Percentiles rank a stretch among this genome's conserved stretches.
These are phyloP conservation scores for Haplosporangium sp. DNA, from an alignment of 371 early-diverging fungal genomes.

Conservation along the genomic window DNA sequence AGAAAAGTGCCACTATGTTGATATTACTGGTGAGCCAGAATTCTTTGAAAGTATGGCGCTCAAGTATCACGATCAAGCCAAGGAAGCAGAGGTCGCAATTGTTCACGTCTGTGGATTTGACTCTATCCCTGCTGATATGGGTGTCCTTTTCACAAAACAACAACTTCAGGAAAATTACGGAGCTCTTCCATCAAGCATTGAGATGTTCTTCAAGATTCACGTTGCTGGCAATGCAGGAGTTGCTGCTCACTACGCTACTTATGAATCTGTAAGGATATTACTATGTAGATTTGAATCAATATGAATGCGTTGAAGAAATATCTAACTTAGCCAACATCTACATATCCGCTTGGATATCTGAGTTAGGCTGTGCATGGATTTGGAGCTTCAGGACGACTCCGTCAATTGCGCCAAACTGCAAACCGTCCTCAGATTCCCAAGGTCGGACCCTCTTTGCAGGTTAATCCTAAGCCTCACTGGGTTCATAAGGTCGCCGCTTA, in stretches of 20 bases:
- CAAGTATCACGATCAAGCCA: conserved; percentile 80
- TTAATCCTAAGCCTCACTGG: conserved; percentile 58
- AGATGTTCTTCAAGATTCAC: conserved; percentile 71
- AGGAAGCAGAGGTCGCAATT: conserved; percentile 71
- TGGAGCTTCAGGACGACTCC: conserved; percentile 62
- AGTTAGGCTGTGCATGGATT: conserved; percentile 66
- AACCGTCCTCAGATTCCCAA: conserved; percentile 61
- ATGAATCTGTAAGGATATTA: conserved; percentile 63
- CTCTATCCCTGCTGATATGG: conserved; percentile 73
- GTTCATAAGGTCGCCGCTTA: conserved; percentile 65
- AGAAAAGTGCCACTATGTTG: conserved; percentile 86
- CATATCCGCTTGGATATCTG: neutral
- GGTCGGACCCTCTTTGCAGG: conserved; percentile 58
- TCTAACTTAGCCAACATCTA: neutral
- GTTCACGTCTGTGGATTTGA: conserved; percentile 94
- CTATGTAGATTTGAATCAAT: neutral
- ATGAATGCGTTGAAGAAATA: too few species aligned
- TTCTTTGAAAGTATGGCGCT: conserved; percentile 83
- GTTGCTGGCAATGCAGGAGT: conserved; percentile 64
- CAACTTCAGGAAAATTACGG: conserved; percentile 56
- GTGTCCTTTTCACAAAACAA: conserved; percentile 67
- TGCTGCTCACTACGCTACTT: conserved; percentile 69
- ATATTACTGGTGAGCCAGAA: conserved; percentile 83
- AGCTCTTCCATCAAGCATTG: conserved; percentile 66
- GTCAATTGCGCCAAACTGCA: conserved; percentile 65